These are phyloP conservation scores for Eremothecium cymbalariae DNA, from an alignment of 1,139 yeast species.

Conservation along the genomic window DNA sequence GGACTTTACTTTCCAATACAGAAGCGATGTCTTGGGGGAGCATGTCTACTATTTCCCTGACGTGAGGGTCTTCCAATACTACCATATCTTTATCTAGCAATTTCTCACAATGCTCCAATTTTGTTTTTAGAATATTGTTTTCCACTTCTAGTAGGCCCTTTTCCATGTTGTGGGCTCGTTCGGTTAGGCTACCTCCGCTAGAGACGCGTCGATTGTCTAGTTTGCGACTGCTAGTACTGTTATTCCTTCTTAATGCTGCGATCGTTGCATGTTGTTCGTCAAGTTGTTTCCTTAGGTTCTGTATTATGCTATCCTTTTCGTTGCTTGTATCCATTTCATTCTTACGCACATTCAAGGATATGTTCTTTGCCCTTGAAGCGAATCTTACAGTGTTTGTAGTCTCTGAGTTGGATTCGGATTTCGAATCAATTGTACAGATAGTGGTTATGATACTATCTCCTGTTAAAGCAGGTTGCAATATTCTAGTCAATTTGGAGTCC, in stretches of 20 bases:
- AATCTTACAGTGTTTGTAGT: constrained; percentile 82
- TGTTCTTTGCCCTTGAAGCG: constrained; percentile 89
- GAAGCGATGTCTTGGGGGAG: constrained; percentile 25
- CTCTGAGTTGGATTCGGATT: constrained; percentile 55
- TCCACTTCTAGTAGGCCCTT: constrained; percentile 15
- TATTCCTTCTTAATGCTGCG: constrained; percentile 21
- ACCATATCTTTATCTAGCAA: constrained; percentile 21
- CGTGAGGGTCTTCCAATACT: constrained; percentile 21
- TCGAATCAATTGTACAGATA: constrained; percentile 68
- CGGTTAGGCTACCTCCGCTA: constrained; percentile 4
- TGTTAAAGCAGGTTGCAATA: constrained; percentile 84
- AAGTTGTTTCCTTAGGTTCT: constrained; percentile 35
- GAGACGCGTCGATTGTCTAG: not conserved
- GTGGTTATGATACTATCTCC: constrained; percentile 84
- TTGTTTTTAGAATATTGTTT: constrained; percentile 31
- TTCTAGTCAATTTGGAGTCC: constrained; percentile 81
- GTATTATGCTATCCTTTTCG: constrained; percentile 42
- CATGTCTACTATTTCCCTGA: constrained; percentile 24
- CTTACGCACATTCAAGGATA: constrained; percentile 58
- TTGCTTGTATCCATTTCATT: constrained; percentile 35
- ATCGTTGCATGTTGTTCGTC: constrained; percentile 36
- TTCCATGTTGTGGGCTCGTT: constrained; percentile 3
- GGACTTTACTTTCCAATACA: constrained; percentile 24
- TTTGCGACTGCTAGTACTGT: constrained; percentile 2
- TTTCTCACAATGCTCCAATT: constrained; percentile 30